Conservation (phyloP, 108 stramenopile genomes). For the Mediolabrus comicus region DNA sequence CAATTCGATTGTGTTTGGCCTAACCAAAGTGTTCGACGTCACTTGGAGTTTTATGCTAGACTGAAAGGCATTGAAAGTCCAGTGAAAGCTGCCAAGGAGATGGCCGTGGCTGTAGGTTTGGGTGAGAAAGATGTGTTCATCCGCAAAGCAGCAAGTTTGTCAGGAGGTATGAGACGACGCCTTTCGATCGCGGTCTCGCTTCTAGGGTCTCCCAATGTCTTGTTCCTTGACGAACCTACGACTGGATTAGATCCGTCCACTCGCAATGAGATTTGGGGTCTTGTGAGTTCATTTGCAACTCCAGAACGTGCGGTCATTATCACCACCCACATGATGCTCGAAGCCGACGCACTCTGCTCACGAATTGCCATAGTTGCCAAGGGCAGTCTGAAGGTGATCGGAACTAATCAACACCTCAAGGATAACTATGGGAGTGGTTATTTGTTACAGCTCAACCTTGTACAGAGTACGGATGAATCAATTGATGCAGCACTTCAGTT, state of each 20-base stretch:
- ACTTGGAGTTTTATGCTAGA: constrained; percentile 68
- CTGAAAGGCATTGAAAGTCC: constrained; percentile 60
- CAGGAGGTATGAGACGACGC: constrained; percentile 91
- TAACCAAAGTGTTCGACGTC: constrained; percentile 59
- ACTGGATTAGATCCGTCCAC: constrained; percentile 73
- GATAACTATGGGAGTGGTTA: constrained; percentile 57
- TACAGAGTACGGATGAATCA: constrained; percentile 26
- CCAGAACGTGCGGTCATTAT: constrained; percentile 65
- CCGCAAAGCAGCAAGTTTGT: constrained; percentile 53
- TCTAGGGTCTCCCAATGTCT: constrained; percentile 71
- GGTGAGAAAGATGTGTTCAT: constrained; percentile 47
- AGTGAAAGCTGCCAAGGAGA: constrained; percentile 20
- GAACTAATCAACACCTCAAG: constrained; percentile 82
- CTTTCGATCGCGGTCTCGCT: constrained; percentile 86
- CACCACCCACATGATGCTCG: constrained; percentile 95
- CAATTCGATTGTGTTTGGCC: constrained; percentile 76
- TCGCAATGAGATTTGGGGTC: constrained; percentile 55
- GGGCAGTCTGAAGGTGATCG: constrained; percentile 76
- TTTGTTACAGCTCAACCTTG: constrained; percentile 51
- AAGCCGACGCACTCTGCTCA: constrained; percentile 89
- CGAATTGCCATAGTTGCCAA: constrained; percentile 88
- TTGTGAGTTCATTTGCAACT: constrained; percentile 51
- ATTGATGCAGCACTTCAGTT: constrained; percentile 41
- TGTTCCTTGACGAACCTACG: constrained; percentile 80
- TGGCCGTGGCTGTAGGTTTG: constrained; percentile 56